Conservation (phyloP, 2,329 filamentous ascomycete species). For the Nannizziopsis barbatae region DNA sequence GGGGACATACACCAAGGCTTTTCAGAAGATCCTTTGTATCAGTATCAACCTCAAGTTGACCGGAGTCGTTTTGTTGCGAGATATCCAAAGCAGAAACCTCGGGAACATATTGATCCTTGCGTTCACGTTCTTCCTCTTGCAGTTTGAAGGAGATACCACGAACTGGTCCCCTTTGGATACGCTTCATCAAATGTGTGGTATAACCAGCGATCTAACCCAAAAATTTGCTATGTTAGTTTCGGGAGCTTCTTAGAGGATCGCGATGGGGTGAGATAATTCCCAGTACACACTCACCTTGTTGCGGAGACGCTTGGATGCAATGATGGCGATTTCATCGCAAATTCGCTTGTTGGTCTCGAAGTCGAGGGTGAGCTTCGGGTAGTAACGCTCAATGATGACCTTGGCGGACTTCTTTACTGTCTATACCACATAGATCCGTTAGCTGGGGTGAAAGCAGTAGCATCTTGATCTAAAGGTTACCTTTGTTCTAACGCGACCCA, state of each 20-base stretch:
- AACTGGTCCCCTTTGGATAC: slow-evolving; percentile 97
- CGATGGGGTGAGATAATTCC: not conserved
- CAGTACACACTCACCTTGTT: slow-evolving; percentile 64
- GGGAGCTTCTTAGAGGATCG: too few species aligned
- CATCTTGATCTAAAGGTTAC: slow-evolving; percentile 13
- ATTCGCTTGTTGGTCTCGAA: slow-evolving; percentile 99
- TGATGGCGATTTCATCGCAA: slow-evolving; percentile 99
- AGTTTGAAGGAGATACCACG: slow-evolving; percentile 99
- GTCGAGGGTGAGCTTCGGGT: slow-evolving; percentile 95
- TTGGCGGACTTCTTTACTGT: slow-evolving; percentile 83
- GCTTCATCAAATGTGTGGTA: slow-evolving; percentile 99
- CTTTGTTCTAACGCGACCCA: slow-evolving; percentile 17
- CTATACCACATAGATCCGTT: slow-evolving; percentile 26
- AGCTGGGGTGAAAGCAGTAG: not conserved
- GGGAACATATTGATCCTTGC: slow-evolving; percentile 99
- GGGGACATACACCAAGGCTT: slow-evolving; percentile 80
- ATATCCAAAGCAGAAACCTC: slow-evolving; percentile 98
- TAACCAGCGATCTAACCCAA: slow-evolving; percentile 75
- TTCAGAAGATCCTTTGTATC: slow-evolving; percentile 99
- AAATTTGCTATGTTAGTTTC: not conserved
- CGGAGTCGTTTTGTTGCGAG: slow-evolving; percentile 72
- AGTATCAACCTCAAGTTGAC: slow-evolving; percentile 85
- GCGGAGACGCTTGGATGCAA: slow-evolving; percentile 95
- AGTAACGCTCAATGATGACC: slow-evolving; percentile 99
- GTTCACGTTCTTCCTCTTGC: slow-evolving; percentile 99